A percentile compares a stretch with the other conserved stretches of the same genome.
Evolutionary conservation across 116 monocot species (phyloP).

Genomic region (Phalaenopsis hybrid): DNA sequence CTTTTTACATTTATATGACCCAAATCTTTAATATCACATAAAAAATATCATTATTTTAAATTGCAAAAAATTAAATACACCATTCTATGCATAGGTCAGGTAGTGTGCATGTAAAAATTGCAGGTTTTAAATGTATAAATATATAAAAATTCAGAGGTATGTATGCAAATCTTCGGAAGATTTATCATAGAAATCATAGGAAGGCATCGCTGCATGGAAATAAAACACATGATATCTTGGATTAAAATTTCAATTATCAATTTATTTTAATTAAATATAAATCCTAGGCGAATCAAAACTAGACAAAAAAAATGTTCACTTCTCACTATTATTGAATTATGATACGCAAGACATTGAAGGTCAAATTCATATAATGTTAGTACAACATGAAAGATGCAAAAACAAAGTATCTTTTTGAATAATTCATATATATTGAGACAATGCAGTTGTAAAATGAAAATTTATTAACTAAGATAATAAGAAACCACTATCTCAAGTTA

Average conservation of each 20-base stretch:
- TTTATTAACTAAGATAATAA: neutral
- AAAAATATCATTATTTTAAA: too few species aligned
- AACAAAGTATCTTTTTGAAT: neutral
- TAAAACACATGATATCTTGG: neutral
- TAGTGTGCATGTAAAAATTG: too few species aligned
- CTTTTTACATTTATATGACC: too few species aligned
- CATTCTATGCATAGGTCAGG: too few species aligned
- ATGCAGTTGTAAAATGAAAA: neutral
- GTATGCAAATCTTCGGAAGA: neutral
- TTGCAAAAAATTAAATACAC: too few species aligned
- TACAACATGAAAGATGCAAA: neutral
- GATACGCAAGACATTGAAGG: neutral
- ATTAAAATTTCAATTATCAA: neutral
- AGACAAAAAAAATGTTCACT: neutral
- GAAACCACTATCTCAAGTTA: constrained; percentile 7
- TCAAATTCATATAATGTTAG: neutral
- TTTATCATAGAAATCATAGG: neutral
- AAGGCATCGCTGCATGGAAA: neutral
- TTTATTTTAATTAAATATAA: neutral
- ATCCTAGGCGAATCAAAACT: neutral
- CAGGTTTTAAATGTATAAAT: neutral
- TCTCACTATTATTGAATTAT: neutral
- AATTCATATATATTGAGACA: neutral
- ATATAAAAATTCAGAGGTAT: neutral
- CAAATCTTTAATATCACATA: too few species aligned